Evolutionary conservation across 1,139 yeast species (phyloP).

Genomic region (Scheffersomyces titani): DNA sequence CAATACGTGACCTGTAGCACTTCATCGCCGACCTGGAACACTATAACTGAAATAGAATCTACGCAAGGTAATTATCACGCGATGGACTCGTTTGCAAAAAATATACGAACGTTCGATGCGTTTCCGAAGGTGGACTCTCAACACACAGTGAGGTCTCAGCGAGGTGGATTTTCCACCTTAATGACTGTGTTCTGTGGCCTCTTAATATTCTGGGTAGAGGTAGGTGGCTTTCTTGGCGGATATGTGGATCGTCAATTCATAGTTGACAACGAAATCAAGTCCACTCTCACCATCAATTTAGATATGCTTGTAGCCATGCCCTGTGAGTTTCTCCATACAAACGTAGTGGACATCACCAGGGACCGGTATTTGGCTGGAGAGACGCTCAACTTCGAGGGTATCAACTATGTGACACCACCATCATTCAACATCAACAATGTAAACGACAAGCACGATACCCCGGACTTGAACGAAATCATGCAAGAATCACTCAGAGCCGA

Average conservation of each 20-base stretch:
- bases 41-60: too few relatives aligned
- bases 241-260: constrained; percentile 74
- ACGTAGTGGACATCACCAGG: constrained; percentile 73
- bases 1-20: not conserved
- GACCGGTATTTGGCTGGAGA: constrained; percentile 82
- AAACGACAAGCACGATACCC: constrained; percentile 54
- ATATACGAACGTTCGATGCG: constrained; percentile 77
- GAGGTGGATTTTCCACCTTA: constrained; percentile 80
- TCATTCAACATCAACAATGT: constrained; percentile 44
- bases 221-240: constrained; percentile 87
- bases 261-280: constrained; percentile 65
- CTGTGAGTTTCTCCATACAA: constrained; percentile 73
- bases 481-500: constrained; percentile 67
- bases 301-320: constrained; percentile 86
- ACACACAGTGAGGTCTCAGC: constrained; percentile 69
- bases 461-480: constrained; percentile 65
- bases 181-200: constrained; percentile 60
- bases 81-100: constrained; percentile 40
- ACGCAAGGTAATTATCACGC: not conserved
- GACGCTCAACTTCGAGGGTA: constrained; percentile 66
- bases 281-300: constrained; percentile 67
- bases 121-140: constrained; percentile 81
- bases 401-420: constrained; percentile 54
- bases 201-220: constrained; percentile 79
- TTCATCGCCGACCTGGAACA: not conserved